Percentiles rank a stretch among this genome's conserved stretches.
These are phyloP conservation scores for Tylopilus subfusipes DNA, from an alignment of 768 basidiomycete genomes.

Conservation along the genomic window DNA sequence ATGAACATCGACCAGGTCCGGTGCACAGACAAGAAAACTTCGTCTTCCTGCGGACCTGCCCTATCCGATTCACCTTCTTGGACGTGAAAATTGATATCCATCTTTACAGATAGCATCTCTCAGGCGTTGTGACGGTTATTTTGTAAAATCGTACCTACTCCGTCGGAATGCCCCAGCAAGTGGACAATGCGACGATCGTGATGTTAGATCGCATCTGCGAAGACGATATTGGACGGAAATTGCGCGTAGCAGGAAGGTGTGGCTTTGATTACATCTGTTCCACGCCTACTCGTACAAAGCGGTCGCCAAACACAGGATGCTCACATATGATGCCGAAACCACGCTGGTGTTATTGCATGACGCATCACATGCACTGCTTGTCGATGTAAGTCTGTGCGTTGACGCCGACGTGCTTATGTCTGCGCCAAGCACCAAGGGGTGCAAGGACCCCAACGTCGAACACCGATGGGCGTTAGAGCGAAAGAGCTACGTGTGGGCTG, in stretches of 20 bases:
- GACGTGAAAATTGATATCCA: neutral
- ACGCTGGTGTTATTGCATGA: constrained; percentile 49
- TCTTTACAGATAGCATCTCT: no score
- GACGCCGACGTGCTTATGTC: constrained; percentile 28
- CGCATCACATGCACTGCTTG: constrained; percentile 47
- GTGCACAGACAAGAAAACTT: neutral
- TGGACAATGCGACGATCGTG: constrained; percentile 45
- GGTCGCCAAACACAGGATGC: constrained; percentile 40
- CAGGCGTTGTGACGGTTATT: neutral
- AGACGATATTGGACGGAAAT: constrained; percentile 44
- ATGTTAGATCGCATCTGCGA: constrained; percentile 40
- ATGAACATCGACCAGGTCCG: neutral
- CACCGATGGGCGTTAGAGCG: constrained; percentile 52
- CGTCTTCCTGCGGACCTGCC: neutral
- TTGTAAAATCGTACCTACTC: neutral
- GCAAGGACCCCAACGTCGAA: constrained; percentile 11
- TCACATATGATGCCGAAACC: constrained; percentile 50
- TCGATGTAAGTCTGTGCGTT: constrained; percentile 55
- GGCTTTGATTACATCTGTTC: constrained; percentile 21
- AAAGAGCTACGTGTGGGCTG: constrained; percentile 47
- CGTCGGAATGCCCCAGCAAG: constrained; percentile 44
- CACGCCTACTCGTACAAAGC: constrained; percentile 13
- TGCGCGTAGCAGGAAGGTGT: constrained; percentile 60
- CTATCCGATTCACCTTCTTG: neutral
- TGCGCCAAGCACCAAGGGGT: constrained; percentile 1